Conservation (phyloP, 2,329 filamentous ascomycete genomes). For the Hyphodiscus sp. region DNA sequence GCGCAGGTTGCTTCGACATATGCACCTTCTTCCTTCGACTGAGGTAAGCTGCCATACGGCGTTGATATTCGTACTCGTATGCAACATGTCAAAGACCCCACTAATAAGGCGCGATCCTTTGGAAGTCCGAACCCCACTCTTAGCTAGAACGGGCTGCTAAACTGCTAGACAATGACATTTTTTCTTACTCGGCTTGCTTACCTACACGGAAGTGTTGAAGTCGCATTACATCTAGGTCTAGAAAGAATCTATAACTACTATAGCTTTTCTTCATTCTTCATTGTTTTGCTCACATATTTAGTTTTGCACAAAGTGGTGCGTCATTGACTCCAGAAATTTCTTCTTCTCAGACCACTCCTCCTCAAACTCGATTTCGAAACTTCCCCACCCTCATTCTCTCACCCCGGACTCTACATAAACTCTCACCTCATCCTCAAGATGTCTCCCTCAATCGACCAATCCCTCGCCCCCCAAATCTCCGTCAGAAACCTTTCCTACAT, state of each 20-base stretch:
- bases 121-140: too few species aligned
- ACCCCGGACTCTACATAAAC: not conserved
- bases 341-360: not conserved
- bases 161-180: too few species aligned
- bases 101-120: too few species aligned
- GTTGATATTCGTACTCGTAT: too few species aligned
- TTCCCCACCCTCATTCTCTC: not conserved
- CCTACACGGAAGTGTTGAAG: too few species aligned
- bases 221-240: too few species aligned
- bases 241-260: not conserved
- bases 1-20: too few species aligned
- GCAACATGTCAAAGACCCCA: too few species aligned
- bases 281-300: not conserved
- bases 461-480: constrained; percentile 44
- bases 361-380: not conserved
- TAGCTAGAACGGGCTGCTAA: too few species aligned
- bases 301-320: not conserved
- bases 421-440: not conserved
- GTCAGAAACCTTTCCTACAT: constrained; percentile 77
- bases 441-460: constrained; percentile 6
- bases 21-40: too few species aligned
- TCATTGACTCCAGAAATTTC: constrained; percentile 4
- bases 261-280: not conserved
- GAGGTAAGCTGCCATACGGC: too few species aligned
- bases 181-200: too few species aligned